Evolutionary conservation across 495 filamentous ascomycete genomes (phyloP).

Genomic region (Talaromyces adpressus): DNA sequence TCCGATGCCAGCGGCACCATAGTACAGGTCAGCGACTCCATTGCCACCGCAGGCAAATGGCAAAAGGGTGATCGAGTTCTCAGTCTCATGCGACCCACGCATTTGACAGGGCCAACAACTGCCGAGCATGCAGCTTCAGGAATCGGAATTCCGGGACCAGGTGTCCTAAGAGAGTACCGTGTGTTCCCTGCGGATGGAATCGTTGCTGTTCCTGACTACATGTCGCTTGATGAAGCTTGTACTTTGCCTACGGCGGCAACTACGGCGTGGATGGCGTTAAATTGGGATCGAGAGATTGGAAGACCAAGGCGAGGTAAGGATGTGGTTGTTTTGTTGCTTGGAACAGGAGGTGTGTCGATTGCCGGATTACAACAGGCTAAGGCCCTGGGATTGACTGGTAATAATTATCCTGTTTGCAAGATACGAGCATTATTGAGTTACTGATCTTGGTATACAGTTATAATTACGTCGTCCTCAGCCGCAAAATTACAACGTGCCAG

Average conservation of each 20-base stretch:
- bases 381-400: slow-evolving; percentile 12
- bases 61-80: not conserved
- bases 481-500: slow-evolving; percentile 19
- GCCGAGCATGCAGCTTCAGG: not conserved
- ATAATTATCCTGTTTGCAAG: not conserved
- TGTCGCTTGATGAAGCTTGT: slow-evolving; percentile 22
- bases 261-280: slow-evolving; percentile 36
- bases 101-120: not conserved
- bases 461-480: slow-evolving; percentile 23
- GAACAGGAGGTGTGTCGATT: slow-evolving; percentile 29
- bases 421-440: not conserved
- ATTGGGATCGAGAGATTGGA: slow-evolving; percentile 18
- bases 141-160: slow-evolving; percentile 8
- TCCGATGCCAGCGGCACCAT: not conserved
- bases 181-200: slow-evolving; percentile 18
- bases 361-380: slow-evolving; percentile 21
- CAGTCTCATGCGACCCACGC: not conserved
- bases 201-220: slow-evolving; percentile 20
- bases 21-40: not conserved
- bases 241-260: slow-evolving; percentile 26
- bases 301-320: not conserved
- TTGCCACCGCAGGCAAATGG: not conserved
- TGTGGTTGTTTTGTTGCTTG: slow-evolving; percentile 22
- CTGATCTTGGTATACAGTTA: slow-evolving; percentile 12
- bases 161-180: slow-evolving; percentile 35